These are phyloP conservation scores for Dysphania ambrosioides DNA, from an alignment of 148 eudicot genomes.

Conservation along the genomic window DNA sequence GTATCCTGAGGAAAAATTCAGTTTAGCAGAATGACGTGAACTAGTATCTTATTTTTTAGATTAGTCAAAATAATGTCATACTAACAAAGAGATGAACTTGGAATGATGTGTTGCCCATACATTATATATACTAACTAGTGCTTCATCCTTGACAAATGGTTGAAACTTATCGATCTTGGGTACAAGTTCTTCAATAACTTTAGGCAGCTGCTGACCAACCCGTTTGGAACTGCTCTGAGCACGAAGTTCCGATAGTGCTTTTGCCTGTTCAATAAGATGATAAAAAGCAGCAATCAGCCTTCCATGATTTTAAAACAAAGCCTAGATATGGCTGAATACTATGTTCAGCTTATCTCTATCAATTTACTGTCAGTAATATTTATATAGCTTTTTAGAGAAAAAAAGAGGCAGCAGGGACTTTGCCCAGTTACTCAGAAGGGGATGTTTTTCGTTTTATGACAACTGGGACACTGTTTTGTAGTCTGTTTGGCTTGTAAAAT, in stretches of 20 bases:
- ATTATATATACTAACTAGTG: slow-evolving; percentile 53
- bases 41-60: no score
- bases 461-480: no score
- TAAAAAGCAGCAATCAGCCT: neutral
- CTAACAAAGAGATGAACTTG: neutral
- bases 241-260: slow-evolving; percentile 77
- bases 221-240: slow-evolving; percentile 74
- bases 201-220: slow-evolving; percentile 38
- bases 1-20: slow-evolving; percentile 47
- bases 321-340: neutral
- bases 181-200: slow-evolving; percentile 52
- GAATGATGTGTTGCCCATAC: slow-evolving; percentile 35
- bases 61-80: no score
- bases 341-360: no score
- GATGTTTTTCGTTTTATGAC: no score
- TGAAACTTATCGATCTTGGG: slow-evolving; percentile 51
- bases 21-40: slow-evolving; percentile 7
- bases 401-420: no score
- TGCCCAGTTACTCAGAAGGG: no score
- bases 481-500: no score
- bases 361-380: no score
- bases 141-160: slow-evolving; percentile 86
- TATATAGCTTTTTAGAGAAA: no score
- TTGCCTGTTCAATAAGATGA: slow-evolving; percentile 48
- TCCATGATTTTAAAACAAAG: neutral